A percentile compares a stretch with the other conserved stretches of the same genome.
phyloP scores from a whole-genome alignment of 2,329 filamentous ascomycete species.

The Teratosphaeria zuluensis region DNA sequence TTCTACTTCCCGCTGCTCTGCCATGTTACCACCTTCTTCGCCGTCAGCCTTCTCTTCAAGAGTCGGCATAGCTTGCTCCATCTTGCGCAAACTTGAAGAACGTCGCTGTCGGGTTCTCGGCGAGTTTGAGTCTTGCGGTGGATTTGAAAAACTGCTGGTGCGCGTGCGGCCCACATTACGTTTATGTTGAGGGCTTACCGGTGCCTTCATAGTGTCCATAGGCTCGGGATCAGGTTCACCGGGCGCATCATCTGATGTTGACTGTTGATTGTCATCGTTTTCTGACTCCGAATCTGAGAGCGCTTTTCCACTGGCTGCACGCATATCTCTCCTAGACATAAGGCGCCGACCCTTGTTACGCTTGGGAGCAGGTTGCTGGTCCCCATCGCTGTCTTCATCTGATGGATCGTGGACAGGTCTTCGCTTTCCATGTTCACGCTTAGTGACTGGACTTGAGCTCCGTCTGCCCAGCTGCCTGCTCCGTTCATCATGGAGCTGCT shows the following conservation, averaged over 20 bases:
- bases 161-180: slow-evolving; percentile 14
- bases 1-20: slow-evolving; percentile 7
- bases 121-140: slow-evolving; percentile 12
- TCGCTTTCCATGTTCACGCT: slow-evolving; percentile 21
- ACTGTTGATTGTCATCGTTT: neutral
- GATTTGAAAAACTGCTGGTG: slow-evolving; percentile 18
- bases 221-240: neutral
- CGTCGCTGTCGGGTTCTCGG: slow-evolving; percentile 16
- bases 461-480: slow-evolving; percentile 13
- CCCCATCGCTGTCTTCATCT: slow-evolving; percentile 11
- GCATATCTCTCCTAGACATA: slow-evolving; percentile 27
- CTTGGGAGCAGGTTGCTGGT: slow-evolving; percentile 11
- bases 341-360: slow-evolving; percentile 25
- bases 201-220: slow-evolving; percentile 16
- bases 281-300: slow-evolving; percentile 15
- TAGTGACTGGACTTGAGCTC: slow-evolving; percentile 27
- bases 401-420: slow-evolving; percentile 8
- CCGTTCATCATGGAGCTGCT: slow-evolving; percentile 57
- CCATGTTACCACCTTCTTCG: slow-evolving; percentile 1
- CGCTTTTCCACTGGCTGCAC: slow-evolving; percentile 20
- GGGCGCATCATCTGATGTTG: neutral
- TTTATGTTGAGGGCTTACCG: slow-evolving; percentile 15
- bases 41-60: slow-evolving; percentile 16
- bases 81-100: slow-evolving; percentile 15
- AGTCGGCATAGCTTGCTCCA: slow-evolving; percentile 13